Evolutionary conservation across 495 filamentous ascomycete species (phyloP), one percentile per base, ranked within the genome.

Genomic region (Xylaria castorea): DNA sequence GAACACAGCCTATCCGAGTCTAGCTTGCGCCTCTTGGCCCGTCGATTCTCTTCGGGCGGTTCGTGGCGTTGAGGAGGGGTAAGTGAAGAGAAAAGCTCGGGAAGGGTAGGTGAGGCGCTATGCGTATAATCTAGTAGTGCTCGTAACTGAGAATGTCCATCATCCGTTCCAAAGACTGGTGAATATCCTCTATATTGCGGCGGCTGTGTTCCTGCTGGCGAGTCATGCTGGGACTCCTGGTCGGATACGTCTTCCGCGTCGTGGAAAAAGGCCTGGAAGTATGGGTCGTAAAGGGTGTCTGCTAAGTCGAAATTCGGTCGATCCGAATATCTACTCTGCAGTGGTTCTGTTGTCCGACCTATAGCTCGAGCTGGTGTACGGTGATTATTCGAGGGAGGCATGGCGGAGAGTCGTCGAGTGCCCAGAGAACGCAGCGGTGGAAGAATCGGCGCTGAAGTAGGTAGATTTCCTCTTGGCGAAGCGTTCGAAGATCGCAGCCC

Each of bases 1-100:
- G 87, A 80, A 9, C 81, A 77, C 14, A 83, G 74, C 68, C 83
- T 84, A 66, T 94, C 91, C 7, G 87, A 81, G 61, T 94, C 91
- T 42, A 95, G 77, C 81, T 94, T 95, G 69, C 93, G 87, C 46
- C 94, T 88, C 79, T 97, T 97, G 63, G 81, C 74, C 58, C 89
- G 81, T 67, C 86, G 86, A 70, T 81, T 83, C 63, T 87, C 84
- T 70, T 84, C 86, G 36, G 75, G 68, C 32, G 78, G 58, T 36
- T 85, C 83, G 20, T 78, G 78, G 38, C 64, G 66, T 36, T 76
- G 76, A 9, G 77, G 76, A 6, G 77, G 64, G 3, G 78, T 74
- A 20, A 78, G 75, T 48, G 83, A 76, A 16, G 75, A 68, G 16
- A 75, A 74, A 25, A 79, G 70, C 20, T 72, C 65, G 27, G 71